Evolutionary conservation across 306 rosid species (phyloP), one percentile per base, ranked within the genome.

Genomic region (Erythrophleum fordii): DNA sequence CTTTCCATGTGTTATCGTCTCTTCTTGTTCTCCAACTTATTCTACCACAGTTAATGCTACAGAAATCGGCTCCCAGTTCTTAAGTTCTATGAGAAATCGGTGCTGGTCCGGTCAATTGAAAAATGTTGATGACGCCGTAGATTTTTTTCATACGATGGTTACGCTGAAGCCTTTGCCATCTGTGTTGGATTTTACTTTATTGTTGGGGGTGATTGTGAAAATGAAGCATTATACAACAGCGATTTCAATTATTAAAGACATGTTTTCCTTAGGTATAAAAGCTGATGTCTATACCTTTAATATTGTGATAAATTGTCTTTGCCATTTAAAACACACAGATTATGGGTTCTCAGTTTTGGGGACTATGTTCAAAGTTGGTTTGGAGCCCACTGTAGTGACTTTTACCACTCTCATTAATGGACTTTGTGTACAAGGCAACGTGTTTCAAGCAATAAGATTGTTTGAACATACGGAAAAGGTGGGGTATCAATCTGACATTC

Each of bases 321-420:
- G 87, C 9, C 84, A 3, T 13, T 56, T 80, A 23, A 62, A 77
- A 25, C 60, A 39, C 13, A 23, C 79, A 11, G 49, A 51, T 29
- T 77, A 60, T 62, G 86, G 91, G 12, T 88, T 88, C 48, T 83
- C 80, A 2, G 79, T 85, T 0, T 69, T 85, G 72, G 88, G 79
- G 42, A 39, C 42, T 39, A 39, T 39, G 42, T 39, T 39, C 42
- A 39, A 39, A 39, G 8, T 39, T 39, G 11, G 91, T 60, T 53
- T 79, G 44, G 70, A 80, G 79, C 91, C 88, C 2, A 28, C 69
- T 49, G 46, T 16, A 8, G 52, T 80, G 34, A 87, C 88, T 77
- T 12, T 85, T 5, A 87, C 53, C 8, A 80, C 31, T 76, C 87
- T 87, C 55, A 23, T 80, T 12, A 79, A 82, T 1, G 88, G 88